Evolutionary conservation across 352 stramenopile species (phyloP).

Genomic region (Blastocystis sp.): DNA sequence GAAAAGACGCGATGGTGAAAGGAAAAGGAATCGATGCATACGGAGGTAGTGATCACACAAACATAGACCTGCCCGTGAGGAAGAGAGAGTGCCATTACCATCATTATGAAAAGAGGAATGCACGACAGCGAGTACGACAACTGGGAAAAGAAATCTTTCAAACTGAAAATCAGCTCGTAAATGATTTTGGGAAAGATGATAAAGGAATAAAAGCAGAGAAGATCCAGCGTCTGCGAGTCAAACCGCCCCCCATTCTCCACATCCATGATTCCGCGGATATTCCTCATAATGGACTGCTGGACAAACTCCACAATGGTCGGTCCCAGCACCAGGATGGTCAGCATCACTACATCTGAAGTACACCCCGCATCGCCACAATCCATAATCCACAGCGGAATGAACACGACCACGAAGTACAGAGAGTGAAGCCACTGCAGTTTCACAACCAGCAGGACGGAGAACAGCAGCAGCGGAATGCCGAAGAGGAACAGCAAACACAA

Average conservation of each 20-base stretch:
- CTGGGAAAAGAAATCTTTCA: constrained; percentile 40
- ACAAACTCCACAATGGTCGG: constrained; percentile 31
- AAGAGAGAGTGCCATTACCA: background rate
- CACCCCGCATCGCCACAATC: background rate
- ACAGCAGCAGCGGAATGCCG: constrained; percentile 11
- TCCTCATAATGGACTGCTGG: constrained; percentile 37
- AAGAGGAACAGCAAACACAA: constrained; percentile 37
- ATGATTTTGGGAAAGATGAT: constrained; percentile 55
- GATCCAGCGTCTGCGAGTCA: constrained; percentile 44
- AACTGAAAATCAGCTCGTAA: constrained; percentile 20
- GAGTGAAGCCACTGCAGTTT: constrained; percentile 33
- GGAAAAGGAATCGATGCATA: constrained; percentile 47
- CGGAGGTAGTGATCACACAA: constrained; percentile 51
- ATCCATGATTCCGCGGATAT: constrained; percentile 54
- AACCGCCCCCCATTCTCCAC: background rate
- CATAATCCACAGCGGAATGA: constrained; percentile 47
- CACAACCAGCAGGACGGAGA: constrained; percentile 17
- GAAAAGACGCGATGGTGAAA: constrained; percentile 59
- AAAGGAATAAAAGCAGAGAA: constrained; percentile 47
- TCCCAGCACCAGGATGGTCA: constrained; percentile 39
- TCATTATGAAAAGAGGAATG: constrained; percentile 57
- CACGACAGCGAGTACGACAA: constrained; percentile 49
- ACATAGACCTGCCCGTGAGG: constrained; percentile 10
- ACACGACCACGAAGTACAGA: constrained; percentile 21
- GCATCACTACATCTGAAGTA: background rate